Evolutionary conservation across 495 filamentous ascomycete genomes (phyloP).

Genomic region (Oidiodendron maius): DNA sequence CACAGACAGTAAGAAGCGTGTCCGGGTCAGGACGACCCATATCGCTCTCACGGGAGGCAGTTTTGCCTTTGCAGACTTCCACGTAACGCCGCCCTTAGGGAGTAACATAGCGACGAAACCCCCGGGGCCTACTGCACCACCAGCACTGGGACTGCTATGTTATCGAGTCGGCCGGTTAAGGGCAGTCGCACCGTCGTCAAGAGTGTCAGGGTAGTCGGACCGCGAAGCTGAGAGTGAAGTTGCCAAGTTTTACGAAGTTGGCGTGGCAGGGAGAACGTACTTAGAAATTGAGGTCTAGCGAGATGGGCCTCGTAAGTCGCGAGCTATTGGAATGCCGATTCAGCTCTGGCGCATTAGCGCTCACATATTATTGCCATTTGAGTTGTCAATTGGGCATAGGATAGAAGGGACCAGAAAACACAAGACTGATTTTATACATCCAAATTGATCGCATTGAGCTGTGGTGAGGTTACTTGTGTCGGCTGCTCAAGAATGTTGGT

Average conservation of each 20-base stretch:
- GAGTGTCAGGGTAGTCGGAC: conserved; percentile 9
- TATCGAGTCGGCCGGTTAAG: conserved; percentile 16
- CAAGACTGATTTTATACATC: no score
- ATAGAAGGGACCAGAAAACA: no score
- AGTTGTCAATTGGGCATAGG: no score
- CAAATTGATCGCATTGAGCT: no score
- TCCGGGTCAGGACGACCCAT: conserved; percentile 67
- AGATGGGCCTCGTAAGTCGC: no score
- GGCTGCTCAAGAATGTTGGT: no score
- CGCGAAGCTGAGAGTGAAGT: conserved; percentile 20
- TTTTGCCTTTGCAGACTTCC: conserved; percentile 80
- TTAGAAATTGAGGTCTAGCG: neutral
- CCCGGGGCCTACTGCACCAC: conserved; percentile 18
- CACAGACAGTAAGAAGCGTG: conserved; percentile 71
- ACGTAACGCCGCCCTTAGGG: conserved; percentile 80
- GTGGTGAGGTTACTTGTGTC: no score
- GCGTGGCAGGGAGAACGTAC: neutral
- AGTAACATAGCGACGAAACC: conserved; percentile 53
- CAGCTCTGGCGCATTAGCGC: conserved; percentile 7
- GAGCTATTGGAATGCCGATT: neutral
- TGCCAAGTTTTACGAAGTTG: no score
- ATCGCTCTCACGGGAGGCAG: conserved; percentile 80
- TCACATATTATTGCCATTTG: no score
- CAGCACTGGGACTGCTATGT: conserved; percentile 13
- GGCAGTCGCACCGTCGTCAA: conserved; percentile 7